Conservation (phyloP, 768 basidiomycete species). For the Russula earlei region DNA sequence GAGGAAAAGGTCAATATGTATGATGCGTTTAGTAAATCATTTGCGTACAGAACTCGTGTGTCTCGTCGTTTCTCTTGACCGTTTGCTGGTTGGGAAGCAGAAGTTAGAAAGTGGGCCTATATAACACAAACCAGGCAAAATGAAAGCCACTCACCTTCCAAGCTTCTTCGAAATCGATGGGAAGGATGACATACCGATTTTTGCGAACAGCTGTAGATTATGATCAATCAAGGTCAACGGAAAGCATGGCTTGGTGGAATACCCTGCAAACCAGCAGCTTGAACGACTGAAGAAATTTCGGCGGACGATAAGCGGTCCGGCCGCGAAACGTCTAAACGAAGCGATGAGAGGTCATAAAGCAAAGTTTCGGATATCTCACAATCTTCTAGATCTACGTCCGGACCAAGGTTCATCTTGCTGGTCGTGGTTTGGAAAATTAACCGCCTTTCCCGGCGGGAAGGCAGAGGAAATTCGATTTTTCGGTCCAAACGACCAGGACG, state of each 20-base stretch:
- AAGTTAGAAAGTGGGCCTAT: slow-evolving; percentile 22
- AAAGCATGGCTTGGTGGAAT: background rate
- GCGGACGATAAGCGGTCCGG: slow-evolving; percentile 94
- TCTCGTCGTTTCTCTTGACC: slow-evolving; percentile 94
- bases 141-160: slow-evolving; percentile 88
- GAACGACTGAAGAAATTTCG: slow-evolving; percentile 90
- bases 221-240: background rate
- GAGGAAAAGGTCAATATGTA: slow-evolving; percentile 10
- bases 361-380: slow-evolving; percentile 45
- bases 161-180: slow-evolving; percentile 96
- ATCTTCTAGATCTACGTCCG: slow-evolving; percentile 97
- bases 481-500: slow-evolving; percentile 96
- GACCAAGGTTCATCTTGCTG: slow-evolving; percentile 93
- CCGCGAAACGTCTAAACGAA: slow-evolving; percentile 78
- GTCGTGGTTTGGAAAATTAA: slow-evolving; percentile 98
- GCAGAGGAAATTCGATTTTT: slow-evolving; percentile 97
- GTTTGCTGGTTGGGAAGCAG: slow-evolving; percentile 55
- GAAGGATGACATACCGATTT: slow-evolving; percentile 95
- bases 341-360: background rate
- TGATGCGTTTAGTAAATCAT: background rate
- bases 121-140: slow-evolving; percentile 32
- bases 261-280: slow-evolving; percentile 97
- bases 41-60: slow-evolving; percentile 83
- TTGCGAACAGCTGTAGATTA: slow-evolving; percentile 77
- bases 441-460: slow-evolving; percentile 89